These are phyloP conservation scores for Dimargaris cristalligena DNA, from an alignment of 192 early-diverging fungal species.

Conservation along the genomic window DNA sequence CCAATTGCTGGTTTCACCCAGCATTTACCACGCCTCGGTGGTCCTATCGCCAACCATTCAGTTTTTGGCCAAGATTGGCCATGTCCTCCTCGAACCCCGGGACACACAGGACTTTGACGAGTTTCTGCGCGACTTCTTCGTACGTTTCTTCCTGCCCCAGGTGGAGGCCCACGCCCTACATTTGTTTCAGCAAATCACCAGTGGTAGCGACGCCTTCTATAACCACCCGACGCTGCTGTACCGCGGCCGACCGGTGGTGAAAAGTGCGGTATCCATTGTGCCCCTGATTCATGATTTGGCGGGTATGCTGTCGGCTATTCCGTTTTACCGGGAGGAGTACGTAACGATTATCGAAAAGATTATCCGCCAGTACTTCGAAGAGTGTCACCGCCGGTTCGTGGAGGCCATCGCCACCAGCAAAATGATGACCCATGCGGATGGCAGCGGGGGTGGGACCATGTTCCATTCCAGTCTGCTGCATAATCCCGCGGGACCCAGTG, in stretches of 20 bases:
- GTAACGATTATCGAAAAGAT: constrained; percentile 50
- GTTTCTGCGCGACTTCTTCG: constrained; percentile 42
- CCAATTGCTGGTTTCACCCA: constrained; percentile 23
- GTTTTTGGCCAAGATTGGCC: constrained; percentile 15
- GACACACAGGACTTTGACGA: constrained; percentile 23
- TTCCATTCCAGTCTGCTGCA: neutral
- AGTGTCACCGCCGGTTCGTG: constrained; percentile 35
- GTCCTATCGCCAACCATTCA: constrained; percentile 25
- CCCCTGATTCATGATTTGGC: constrained; percentile 46
- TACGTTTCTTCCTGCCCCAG: constrained; percentile 54
- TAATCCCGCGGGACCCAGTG: neutral
- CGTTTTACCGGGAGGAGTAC: constrained; percentile 52
- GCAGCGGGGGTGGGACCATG: too few relatives aligned
- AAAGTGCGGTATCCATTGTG: constrained; percentile 44
- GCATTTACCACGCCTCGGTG: constrained; percentile 28
- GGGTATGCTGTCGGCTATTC: constrained; percentile 38
- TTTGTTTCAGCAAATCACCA: constrained; percentile 44
- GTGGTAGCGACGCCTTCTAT: constrained; percentile 35
- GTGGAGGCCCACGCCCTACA: constrained; percentile 71
- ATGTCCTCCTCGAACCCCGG: constrained; percentile 11
- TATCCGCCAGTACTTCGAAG: constrained; percentile 48
- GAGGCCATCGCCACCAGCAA: constrained; percentile 8
- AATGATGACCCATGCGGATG: neutral
- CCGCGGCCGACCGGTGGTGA: constrained; percentile 9
- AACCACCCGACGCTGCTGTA: constrained; percentile 17